Evolutionary conservation across 2,329 filamentous ascomycete genomes (phyloP).

Genomic region (Colletotrichum filicis): DNA sequence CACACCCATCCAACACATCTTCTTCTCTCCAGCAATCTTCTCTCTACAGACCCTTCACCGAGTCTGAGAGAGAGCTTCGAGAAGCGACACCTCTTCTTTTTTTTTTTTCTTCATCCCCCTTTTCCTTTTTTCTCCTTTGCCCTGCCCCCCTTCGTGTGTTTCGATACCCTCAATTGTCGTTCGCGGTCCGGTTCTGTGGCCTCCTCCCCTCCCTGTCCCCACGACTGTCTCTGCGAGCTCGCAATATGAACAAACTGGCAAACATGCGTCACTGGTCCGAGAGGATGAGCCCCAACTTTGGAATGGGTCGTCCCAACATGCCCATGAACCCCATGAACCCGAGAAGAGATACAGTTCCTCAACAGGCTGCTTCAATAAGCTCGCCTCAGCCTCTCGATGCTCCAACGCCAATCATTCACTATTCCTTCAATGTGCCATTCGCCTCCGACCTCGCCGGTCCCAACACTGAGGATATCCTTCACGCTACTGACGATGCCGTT

Average conservation of each 20-base stretch:
- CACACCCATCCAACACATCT: conserved; percentile 19
- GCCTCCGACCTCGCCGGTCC: conserved; percentile 91
- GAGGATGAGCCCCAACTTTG: conserved; percentile 75
- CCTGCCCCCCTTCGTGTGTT: conserved; percentile 36
- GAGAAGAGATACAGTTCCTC: conserved; percentile 66
- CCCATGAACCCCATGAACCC: conserved; percentile 67
- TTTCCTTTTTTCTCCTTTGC: conserved; percentile 34
- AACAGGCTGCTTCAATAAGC: conserved; percentile 66
- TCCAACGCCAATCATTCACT: conserved; percentile 72
- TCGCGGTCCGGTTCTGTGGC: conserved; percentile 32
- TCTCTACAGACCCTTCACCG: conserved; percentile 31
- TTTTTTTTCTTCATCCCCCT: conserved; percentile 39
- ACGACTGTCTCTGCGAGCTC: conserved; percentile 35
- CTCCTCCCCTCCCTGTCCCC: conserved; percentile 40
- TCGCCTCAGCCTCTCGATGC: conserved; percentile 79
- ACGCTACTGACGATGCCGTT: conserved; percentile 88
- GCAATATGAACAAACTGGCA: conserved; percentile 76
- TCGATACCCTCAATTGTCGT: conserved; percentile 23
- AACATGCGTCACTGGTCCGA: conserved; percentile 80
- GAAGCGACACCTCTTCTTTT: conserved; percentile 38
- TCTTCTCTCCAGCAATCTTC: conserved; percentile 19
- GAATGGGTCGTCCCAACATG: conserved; percentile 69
- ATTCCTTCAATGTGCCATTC: conserved; percentile 98
- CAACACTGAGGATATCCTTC: conserved; percentile 93
- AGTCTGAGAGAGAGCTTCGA: conserved; percentile 34